Conservation (phyloP, 2,329 filamentous ascomycete species). For the Fusarium gaditjirri region DNA sequence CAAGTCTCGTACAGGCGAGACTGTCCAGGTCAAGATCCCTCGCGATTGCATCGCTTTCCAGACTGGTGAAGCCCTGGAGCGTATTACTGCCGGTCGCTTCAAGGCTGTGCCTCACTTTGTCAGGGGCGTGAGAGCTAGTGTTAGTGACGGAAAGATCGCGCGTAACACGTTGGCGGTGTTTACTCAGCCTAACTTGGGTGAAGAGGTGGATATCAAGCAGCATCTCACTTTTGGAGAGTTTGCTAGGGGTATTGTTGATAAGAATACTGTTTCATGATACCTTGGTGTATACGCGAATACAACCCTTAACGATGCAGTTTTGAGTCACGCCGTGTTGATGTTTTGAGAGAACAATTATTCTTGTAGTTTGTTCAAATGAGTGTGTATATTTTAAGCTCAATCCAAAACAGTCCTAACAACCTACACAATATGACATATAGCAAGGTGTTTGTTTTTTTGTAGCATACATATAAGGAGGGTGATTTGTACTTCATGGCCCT, state of each 20-base stretch:
- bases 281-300: not conserved
- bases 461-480: conserved; percentile 1
- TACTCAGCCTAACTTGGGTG: conserved; percentile 92
- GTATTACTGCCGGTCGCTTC: conserved; percentile 91
- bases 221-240: conserved; percentile 80
- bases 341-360: too few relatives aligned
- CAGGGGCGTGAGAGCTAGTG: conserved; percentile 72
- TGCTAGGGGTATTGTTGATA: conserved; percentile 69
- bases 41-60: conserved; percentile 94
- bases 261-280: conserved; percentile 63
- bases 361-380: not conserved
- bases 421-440: not conserved
- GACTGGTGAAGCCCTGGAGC: conserved; percentile 90
- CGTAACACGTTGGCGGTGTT: conserved; percentile 95
- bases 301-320: not conserved
- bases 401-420: not conserved
- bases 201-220: conserved; percentile 76
- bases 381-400: not conserved
- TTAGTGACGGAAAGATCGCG: conserved; percentile 66
- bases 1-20: conserved; percentile 81
- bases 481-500: not conserved
- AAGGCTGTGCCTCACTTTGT: conserved; percentile 97
- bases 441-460: not conserved
- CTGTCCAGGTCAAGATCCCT: conserved; percentile 93
- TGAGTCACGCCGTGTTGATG: too few relatives aligned